Evolutionary conservation across 805 yeast genomes (phyloP).

Genomic region (Maudiozyma saulgeensis): DNA sequence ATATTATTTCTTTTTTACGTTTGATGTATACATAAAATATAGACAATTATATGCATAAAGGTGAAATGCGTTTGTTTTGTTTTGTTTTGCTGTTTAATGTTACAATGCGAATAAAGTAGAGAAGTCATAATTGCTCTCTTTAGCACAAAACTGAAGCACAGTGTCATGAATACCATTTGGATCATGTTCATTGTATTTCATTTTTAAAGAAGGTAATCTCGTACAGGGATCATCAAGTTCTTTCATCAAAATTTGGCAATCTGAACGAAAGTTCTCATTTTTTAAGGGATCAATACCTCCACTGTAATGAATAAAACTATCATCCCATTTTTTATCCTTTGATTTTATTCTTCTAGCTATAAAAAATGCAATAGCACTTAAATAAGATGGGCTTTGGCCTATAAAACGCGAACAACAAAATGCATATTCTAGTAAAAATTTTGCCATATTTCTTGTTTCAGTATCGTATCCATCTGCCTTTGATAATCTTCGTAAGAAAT

Average conservation of each 20-base stretch:
- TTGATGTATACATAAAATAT: too few relatives aligned
- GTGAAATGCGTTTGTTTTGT: neutral
- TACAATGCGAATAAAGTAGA: conserved; percentile 5
- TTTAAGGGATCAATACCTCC: conserved; percentile 19
- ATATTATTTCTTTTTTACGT: neutral
- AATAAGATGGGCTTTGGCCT: conserved; percentile 61
- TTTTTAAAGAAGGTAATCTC: conserved; percentile 18
- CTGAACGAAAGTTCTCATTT: conserved; percentile 15
- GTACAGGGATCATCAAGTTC: conserved; percentile 25
- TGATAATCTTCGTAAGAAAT: conserved; percentile 77
- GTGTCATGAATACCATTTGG: conserved; percentile 12
- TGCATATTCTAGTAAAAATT: conserved; percentile 70
- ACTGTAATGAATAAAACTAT: conserved; percentile 19
- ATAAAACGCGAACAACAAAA: conserved; percentile 68
- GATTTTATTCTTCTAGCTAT: conserved; percentile 55
- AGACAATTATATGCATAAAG: too few relatives aligned
- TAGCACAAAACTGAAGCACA: conserved; percentile 6
- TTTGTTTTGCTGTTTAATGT: neutral
- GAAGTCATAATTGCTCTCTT: conserved; percentile 4
- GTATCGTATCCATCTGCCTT: conserved; percentile 87
- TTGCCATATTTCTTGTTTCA: conserved; percentile 74
- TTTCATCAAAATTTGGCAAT: conserved; percentile 17
- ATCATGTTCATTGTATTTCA: conserved; percentile 18
- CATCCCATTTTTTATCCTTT: conserved; percentile 20
- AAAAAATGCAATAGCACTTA: conserved; percentile 85